Evolutionary conservation across 345 rosid genomes (phyloP), one percentile per base, ranked within the genome.

Genomic region (Eucalyptus regnans): DNA sequence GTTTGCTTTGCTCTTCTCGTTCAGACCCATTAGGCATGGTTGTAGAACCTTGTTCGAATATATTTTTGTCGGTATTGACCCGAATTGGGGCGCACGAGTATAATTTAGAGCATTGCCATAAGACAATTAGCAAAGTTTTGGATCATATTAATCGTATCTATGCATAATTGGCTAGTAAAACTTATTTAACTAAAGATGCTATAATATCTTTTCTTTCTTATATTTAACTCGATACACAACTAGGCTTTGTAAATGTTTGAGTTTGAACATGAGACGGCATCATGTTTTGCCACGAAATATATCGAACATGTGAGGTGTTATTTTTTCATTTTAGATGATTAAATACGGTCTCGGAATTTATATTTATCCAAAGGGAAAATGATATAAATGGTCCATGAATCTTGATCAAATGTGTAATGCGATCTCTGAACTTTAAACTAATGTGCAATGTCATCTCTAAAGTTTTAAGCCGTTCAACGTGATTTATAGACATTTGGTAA

Each of bases 321-420:
- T 27, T 25, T 60, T 20, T 56, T 56, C 4, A 1, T 60, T 29
- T 60, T 60, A 27, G 8, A 60, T 27, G 68, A 60, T 60, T 60
- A 60, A 25, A 27, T 11, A 60, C 0, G 2, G 2, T 27, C 68
- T 60, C 0, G 1, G 4, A 29, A 60, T 25, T 60, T 60, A 27
- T 27, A 60, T 12, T 60, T 60, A 27, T 27, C 68, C 4, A 27
- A 60, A 52, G 5, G 5, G 3, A 29, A 62, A 29, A 64, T 64
- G 37, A 62, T 3, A 27, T 7, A 62, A 62, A 62, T 62, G 68
- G 3, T 62, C 3, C 4, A 0, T 25, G 0, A 60, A 25, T 27
- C 2, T 60, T 12, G 7, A 17, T 1, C 11, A 8, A 10, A 58
- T 58, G 7, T 58, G 13, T 23, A 58, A 58, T 58, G 12, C 7